phyloP scores from a whole-genome alignment of 2,329 filamentous ascomycete genomes.

The Stemphylium vesicarium region DNA sequence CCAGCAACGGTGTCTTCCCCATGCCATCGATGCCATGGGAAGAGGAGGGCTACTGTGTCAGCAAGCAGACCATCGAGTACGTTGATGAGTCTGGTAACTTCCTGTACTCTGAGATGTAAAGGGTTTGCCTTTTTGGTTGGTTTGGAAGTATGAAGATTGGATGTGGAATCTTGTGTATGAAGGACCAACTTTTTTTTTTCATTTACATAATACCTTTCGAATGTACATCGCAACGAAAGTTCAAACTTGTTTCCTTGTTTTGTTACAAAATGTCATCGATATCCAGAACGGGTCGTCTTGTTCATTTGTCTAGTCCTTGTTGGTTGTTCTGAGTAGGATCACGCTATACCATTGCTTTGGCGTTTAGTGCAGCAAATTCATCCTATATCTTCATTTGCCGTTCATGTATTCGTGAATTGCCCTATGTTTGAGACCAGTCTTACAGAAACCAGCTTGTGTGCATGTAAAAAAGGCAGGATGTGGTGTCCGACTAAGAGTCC shows the following conservation, averaged over 20 bases:
- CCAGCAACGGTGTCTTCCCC: constrained; percentile 19
- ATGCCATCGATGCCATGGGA: constrained; percentile 29
- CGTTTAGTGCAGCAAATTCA: constrained; percentile 1
- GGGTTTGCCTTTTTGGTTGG: background rate
- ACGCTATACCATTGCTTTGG: constrained; percentile 1
- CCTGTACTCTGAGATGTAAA: constrained; percentile 36
- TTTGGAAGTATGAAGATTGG: background rate
- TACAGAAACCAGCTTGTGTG: too few species aligned
- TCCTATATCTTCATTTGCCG: background rate
- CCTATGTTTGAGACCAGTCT: too few species aligned
- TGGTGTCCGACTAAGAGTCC: too few species aligned
- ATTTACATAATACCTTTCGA: constrained; percentile 17
- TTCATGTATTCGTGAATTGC: too few species aligned
- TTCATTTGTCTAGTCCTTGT: background rate
- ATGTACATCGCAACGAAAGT: constrained; percentile 13
- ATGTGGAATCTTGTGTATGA: constrained; percentile 6
- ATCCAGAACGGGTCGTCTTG: constrained; percentile 8
- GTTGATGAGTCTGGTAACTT: constrained; percentile 43
- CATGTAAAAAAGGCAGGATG: too few species aligned
- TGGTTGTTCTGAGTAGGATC: background rate
- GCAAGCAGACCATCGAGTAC: constrained; percentile 42
- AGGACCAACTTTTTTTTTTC: background rate
- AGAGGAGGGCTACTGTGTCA: constrained; percentile 41
- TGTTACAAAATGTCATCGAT: constrained; percentile 14
- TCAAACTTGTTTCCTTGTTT: constrained; percentile 9